Conservation (phyloP, 148 eudicot genomes). For the Bassia scoparia region DNA sequence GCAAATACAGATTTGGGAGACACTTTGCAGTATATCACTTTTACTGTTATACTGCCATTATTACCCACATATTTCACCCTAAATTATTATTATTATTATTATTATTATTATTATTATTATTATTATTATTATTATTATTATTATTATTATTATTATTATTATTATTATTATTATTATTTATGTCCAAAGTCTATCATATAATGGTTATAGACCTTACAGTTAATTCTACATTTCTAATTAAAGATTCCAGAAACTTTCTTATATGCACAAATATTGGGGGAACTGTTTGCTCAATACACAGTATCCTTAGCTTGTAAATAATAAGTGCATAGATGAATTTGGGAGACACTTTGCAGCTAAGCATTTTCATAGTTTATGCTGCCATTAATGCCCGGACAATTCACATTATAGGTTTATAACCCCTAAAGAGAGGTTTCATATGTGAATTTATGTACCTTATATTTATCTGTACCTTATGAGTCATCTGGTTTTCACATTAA, state of each 20-base stretch:
- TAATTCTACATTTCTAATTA: no score
- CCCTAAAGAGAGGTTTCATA: background rate
- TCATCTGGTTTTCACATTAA: no score
- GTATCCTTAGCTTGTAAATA: background rate
- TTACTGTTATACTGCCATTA: background rate
- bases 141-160: no score
- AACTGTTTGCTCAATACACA: background rate
- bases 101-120: no score
- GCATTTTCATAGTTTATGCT: background rate
- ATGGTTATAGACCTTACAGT: no score
- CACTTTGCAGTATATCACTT: background rate
- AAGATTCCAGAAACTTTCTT: background rate
- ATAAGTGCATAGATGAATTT: background rate
- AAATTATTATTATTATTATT: no score
- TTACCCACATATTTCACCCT: background rate
- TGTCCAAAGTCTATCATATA: no score
- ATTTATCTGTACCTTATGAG: no score
- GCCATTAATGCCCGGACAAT: background rate
- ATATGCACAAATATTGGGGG: background rate
- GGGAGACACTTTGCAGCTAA: conserved; percentile 5
- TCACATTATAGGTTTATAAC: background rate
- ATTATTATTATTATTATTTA: no score
- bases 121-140: no score
- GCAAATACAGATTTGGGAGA: background rate
- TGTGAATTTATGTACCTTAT: no score